Conservation (phyloP, 257 asterid genomes). For the Solanum peruvianum region DNA sequence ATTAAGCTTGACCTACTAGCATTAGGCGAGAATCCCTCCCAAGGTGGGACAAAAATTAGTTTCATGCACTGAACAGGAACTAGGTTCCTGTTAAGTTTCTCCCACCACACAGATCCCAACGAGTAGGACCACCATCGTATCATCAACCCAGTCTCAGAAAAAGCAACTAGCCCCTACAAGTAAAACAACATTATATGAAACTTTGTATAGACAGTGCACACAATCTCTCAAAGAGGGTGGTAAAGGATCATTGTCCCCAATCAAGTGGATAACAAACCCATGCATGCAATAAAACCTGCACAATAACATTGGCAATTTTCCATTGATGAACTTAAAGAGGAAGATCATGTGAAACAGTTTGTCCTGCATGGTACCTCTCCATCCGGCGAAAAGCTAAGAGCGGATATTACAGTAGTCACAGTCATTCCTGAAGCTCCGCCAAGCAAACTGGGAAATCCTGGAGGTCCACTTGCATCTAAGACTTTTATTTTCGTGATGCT, state of each 20-base stretch:
- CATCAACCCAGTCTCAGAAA: slow-evolving; percentile 87
- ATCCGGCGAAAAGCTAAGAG: slow-evolving; percentile 89
- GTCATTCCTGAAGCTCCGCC: slow-evolving; percentile 56
- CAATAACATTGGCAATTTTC: neutral
- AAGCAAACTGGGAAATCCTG: slow-evolving; percentile 77
- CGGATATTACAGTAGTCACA: slow-evolving; percentile 66
- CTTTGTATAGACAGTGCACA: neutral
- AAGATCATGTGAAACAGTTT: neutral
- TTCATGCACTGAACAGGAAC: slow-evolving; percentile 87
- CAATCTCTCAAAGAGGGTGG: neutral
- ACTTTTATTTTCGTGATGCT: slow-evolving; percentile 89
- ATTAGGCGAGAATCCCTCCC: slow-evolving; percentile 94
- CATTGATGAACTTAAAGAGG: neutral
- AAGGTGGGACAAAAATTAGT: slow-evolving; percentile 81
- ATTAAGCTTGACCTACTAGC: slow-evolving; percentile 80
- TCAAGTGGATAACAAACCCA: neutral
- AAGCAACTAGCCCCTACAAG: slow-evolving; percentile 82
- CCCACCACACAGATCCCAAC: slow-evolving; percentile 93
- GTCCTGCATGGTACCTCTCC: slow-evolving; percentile 63
- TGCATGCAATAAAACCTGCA: neutral
- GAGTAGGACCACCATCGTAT: slow-evolving; percentile 88
- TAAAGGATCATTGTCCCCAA: neutral
- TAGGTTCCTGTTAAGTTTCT: slow-evolving; percentile 76
- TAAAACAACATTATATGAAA: neutral
- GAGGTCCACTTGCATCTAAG: slow-evolving; percentile 97